Base-by-base conservation (phyloP, 495 filamentous ascomycete genomes). In the Hyaloscypha bicolor region DNA sequence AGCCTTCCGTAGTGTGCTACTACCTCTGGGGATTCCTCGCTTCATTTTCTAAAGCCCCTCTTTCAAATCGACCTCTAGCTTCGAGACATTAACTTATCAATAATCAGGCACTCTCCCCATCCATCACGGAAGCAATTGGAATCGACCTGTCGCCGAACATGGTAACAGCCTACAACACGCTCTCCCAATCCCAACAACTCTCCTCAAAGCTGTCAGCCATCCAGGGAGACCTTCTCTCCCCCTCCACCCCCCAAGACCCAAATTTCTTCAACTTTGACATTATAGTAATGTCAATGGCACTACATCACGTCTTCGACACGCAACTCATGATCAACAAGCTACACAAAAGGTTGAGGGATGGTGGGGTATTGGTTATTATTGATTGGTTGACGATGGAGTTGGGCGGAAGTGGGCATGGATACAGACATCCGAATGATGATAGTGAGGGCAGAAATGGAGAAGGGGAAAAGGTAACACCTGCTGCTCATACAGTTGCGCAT, bases 261-360 rank as follows among this genome's bases (percentile, higher is more conserved):
- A 32, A 62, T 14, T 29, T 64, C 45, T 64, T 55, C 37, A 32
- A 42, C 65, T 68, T 68, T 39, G 65, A 68, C 45, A 51, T 68
- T 19, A 35, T 35, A 16, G 65, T 63, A 6, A 63, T 64, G 22
- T 55, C 19, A 22, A 68, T 68, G 65, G 65, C 65, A n/a, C 65
- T 68, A n/a, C 65, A 68, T 29, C 65, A 68, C 42, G 25, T 68
- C 65, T 5, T 12, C 4, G 65, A 68, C 22, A 16, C 65, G 25
- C 55, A 62, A 21, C 12, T 16, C 11, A 42, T 68, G 65, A 21
- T 68, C 14, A 21, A 33, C 14, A 53, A 30, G 53, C 65, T 68
- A 12, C 35, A 55, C 6, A 31, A 64, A 62, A 32, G 65, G n/a
- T 30, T 68, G 12, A 48, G 30, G 6, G 39, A 21, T 21, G 65